Base-by-base conservation (phyloP, 805 yeast genomes). In the Ogataea philodendri region DNA sequence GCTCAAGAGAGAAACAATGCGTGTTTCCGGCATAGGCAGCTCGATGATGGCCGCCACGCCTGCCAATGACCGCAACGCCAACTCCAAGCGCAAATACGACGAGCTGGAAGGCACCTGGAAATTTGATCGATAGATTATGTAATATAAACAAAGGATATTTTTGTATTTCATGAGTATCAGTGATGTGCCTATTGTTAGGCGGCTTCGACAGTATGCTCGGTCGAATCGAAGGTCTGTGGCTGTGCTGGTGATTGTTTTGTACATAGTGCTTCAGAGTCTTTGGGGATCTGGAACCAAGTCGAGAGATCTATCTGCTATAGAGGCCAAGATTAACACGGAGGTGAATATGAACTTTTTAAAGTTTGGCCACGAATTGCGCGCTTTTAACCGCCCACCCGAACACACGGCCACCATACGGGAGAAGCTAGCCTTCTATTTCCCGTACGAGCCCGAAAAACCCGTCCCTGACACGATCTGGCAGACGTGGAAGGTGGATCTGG, bases 401-500 rank as follows among this genome's bases (percentile, higher is more conserved):
- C 15, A 11, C 2, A 34, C 38, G 9, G 38, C 57, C 4, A 42
- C 62, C 7, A 37, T 69, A 30, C 57, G 83, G 27, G 78, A 75
- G 25, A 86, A 84, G 54, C 67, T 89, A 43, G 69, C 81, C 13
- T 77, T 61, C 54, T 73, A 81, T 48, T 84, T 76, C 55, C 95
- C 96, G 0, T 90, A 89, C 61, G 81, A 82, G 42, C 65, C 78
- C 1, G 41, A 63, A 4, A 65, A 71, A 20, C 74, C 75, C 19
- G 75, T 88, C 39, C 94, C 96, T 0, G 83, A 80, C 14, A 74
- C 75, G 46, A 77, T 90, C 25, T 90, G 97, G 96, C 97, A 90
- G 62, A 80, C 96, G 1, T 90, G 97, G 96, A 90, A 88, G 61
- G 78, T 72, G 30, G 77, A 76, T 11, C 52, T 72, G 30, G 67